phyloP scores from a whole-genome alignment of 768 basidiomycete species.

The Pisolithus marmoratus region DNA sequence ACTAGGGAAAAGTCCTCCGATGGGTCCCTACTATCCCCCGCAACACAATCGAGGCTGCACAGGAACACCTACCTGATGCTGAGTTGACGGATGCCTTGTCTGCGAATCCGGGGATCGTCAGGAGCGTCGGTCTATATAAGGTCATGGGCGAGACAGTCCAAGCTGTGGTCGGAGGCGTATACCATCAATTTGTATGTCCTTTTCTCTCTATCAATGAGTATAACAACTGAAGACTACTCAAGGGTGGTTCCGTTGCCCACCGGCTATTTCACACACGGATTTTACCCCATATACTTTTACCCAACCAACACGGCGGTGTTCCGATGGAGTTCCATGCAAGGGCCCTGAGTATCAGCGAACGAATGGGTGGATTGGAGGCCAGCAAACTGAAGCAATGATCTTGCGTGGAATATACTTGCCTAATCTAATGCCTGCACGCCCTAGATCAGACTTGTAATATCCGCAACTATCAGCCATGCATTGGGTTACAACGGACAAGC shows the following conservation, averaged over 20 bases:
- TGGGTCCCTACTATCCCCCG: slow-evolving; percentile 61
- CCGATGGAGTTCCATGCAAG: slow-evolving; percentile 26
- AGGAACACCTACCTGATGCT: slow-evolving; percentile 12
- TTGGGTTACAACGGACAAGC: too few species aligned
- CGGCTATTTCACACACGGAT: slow-evolving; percentile 31
- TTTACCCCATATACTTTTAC: slow-evolving; percentile 27
- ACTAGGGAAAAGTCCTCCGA: slow-evolving; percentile 61
- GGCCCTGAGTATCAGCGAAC: slow-evolving; percentile 22
- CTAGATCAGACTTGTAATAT: neutral
- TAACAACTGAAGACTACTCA: neutral
- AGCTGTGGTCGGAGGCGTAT: slow-evolving; percentile 71
- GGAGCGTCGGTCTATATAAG: slow-evolving; percentile 65
- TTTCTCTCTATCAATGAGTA: slow-evolving; percentile 18
- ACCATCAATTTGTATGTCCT: slow-evolving; percentile 69
- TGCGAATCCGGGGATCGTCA: slow-evolving; percentile 32
- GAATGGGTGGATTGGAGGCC: slow-evolving; percentile 27
- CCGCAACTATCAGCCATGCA: too few species aligned
- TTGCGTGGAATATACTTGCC: neutral
- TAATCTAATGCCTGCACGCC: neutral
- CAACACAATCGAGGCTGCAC: slow-evolving; percentile 24
- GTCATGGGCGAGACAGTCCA: slow-evolving; percentile 74
- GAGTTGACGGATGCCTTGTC: slow-evolving; percentile 26
- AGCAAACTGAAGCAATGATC: neutral
- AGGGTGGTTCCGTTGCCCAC: slow-evolving; percentile 31
- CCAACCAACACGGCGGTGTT: slow-evolving; percentile 21